These are phyloP conservation scores for Allomyces macrogynus DNA, from an alignment of 192 early-diverging fungal species.

Conservation along the genomic window DNA sequence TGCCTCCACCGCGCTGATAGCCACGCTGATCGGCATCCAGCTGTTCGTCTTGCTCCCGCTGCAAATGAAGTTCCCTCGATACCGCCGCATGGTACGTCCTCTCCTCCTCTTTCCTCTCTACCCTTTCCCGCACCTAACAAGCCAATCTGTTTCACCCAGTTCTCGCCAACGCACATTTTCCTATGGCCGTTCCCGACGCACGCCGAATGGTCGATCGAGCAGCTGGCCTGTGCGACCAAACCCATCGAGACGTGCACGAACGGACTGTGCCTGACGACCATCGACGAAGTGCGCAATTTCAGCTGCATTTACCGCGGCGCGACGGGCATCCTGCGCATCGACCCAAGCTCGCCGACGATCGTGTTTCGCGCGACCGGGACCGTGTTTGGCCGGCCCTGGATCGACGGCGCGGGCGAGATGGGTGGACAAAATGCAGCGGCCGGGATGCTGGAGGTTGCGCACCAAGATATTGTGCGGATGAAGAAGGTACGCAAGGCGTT, in stretches of 20 bases:
- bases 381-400: background rate
- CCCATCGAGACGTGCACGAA: no score
- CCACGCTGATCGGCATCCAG: background rate
- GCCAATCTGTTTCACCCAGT: no score
- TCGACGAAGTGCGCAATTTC: background rate
- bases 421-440: no score
- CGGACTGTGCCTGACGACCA: background rate
- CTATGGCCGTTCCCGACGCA: background rate
- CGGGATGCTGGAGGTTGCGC: background rate
- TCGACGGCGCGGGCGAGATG: no score
- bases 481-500: background rate
- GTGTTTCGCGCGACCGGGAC: background rate
- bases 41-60: background rate
- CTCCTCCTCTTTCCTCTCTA: no score
- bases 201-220: background rate
- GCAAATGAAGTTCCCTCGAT: background rate
- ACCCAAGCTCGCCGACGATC: background rate
- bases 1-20: background rate
- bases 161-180: background rate
- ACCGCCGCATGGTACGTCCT: background rate
- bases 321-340: background rate
- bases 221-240: no score
- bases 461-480: background rate
- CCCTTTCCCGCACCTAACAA: no score
- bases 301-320: background rate